phyloP scores from a whole-genome alignment of 1,284 basidiomycete species.

The Polyporus tsugae region DNA sequence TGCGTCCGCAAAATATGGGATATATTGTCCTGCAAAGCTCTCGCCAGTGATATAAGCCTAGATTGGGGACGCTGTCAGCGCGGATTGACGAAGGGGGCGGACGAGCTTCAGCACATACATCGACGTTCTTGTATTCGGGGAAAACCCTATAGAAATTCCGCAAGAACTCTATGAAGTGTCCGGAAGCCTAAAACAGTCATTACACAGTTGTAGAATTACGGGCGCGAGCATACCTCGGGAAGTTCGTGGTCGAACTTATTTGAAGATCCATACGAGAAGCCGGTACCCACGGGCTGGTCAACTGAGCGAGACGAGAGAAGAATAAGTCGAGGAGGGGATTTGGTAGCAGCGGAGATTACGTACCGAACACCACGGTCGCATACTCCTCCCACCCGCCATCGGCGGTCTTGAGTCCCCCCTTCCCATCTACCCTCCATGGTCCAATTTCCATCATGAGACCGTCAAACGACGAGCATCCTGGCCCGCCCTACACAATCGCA shows the following conservation, averaged over 20 bases:
- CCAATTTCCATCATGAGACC: slow-evolving; percentile 98
- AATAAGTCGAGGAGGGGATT: not conserved
- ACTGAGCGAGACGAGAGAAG: slow-evolving; percentile 56
- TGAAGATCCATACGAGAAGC: slow-evolving; percentile 90
- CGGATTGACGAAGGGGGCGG: not conserved
- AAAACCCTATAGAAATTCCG: slow-evolving; percentile 90
- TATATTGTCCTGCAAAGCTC: slow-evolving; percentile 98
- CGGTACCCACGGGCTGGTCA: slow-evolving; percentile 97
- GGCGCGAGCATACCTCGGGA: slow-evolving; percentile 59
- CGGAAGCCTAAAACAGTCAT: slow-evolving; percentile 67
- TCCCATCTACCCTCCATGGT: slow-evolving; percentile 85
- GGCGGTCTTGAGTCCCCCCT: slow-evolving; percentile 80
- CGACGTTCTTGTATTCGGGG: slow-evolving; percentile 85
- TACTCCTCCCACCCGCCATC: slow-evolving; percentile 99
- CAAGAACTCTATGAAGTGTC: slow-evolving; percentile 87
- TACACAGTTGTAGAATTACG: slow-evolving; percentile 1
- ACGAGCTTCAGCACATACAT: slow-evolving; percentile 63
- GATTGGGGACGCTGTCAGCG: slow-evolving; percentile 17
- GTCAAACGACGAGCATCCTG: slow-evolving; percentile 97
- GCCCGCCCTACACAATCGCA: slow-evolving; percentile 76
- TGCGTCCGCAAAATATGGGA: slow-evolving; percentile 93
- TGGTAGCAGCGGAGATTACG: slow-evolving; percentile 40
- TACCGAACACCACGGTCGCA: slow-evolving; percentile 93
- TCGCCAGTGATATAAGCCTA: slow-evolving; percentile 95
- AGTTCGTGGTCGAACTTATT: slow-evolving; percentile 87